These are phyloP conservation scores for Xylariaceae sp. DNA, from an alignment of 2,329 filamentous ascomycete species.

Conservation along the genomic window DNA sequence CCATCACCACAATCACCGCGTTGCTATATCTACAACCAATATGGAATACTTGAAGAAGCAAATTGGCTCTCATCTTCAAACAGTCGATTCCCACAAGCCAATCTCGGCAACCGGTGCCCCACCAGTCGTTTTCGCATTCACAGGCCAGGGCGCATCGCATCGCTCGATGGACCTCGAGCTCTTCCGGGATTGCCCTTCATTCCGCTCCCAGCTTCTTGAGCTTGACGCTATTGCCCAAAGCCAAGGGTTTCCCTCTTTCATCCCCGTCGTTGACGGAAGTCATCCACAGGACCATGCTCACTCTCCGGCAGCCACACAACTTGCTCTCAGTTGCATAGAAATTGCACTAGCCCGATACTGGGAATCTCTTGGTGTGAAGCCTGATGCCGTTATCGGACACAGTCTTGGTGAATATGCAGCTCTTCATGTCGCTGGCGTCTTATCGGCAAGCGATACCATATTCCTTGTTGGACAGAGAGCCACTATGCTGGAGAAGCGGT, in stretches of 20 bases:
- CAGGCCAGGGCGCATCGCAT: slow-evolving; percentile 17
- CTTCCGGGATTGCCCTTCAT: slow-evolving; percentile 15
- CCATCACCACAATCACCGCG: slow-evolving; percentile 10
- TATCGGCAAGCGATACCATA: slow-evolving; percentile 55
- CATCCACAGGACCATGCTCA: slow-evolving; percentile 7
- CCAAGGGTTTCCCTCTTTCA: background rate
- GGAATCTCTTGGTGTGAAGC: slow-evolving; percentile 34
- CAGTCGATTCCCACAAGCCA: too few species aligned
- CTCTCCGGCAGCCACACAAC: slow-evolving; percentile 30
- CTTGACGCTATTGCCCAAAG: slow-evolving; percentile 1
- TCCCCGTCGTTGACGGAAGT: background rate
- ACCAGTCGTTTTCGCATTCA: slow-evolving; percentile 14
- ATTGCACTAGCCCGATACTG: slow-evolving; percentile 36
- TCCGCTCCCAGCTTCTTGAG: slow-evolving; percentile 11
- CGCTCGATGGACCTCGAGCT: slow-evolving; percentile 9
- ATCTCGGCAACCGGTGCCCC: background rate
- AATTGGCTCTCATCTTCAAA: too few species aligned
- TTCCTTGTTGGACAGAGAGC: slow-evolving; percentile 55
- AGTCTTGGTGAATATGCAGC: slow-evolving; percentile 61
- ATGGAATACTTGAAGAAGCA: too few species aligned
- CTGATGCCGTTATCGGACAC: slow-evolving; percentile 39
- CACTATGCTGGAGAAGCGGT: slow-evolving; percentile 56
- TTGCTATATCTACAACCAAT: too few species aligned
- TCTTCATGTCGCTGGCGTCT: slow-evolving; percentile 53
- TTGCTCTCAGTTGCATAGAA: slow-evolving; percentile 31